These are phyloP conservation scores for Hypoxylon lienhwacheense DNA, from an alignment of 495 filamentous ascomycete genomes.

Conservation along the genomic window DNA sequence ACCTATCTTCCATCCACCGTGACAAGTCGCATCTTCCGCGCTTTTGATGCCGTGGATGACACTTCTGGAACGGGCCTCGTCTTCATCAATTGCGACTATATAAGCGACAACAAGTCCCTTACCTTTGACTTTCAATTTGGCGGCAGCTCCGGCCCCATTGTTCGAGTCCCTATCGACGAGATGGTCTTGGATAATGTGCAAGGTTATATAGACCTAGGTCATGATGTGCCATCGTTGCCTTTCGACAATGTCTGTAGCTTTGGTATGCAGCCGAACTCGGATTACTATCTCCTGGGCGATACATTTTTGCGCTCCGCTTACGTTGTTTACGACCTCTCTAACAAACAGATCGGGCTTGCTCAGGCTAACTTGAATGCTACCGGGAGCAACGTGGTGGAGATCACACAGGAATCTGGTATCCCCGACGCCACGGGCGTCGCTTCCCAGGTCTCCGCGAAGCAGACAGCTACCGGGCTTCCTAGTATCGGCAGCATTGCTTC, in stretches of 20 bases:
- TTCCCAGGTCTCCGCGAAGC: constrained; percentile 22
- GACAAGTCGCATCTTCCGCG: constrained; percentile 56
- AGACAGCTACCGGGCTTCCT: constrained; percentile 20
- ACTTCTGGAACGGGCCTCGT: constrained; percentile 47
- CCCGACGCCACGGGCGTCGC: constrained; percentile 46
- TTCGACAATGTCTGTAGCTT: constrained; percentile 46
- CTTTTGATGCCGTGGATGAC: constrained; percentile 57
- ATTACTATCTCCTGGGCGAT: constrained; percentile 64
- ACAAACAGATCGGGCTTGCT: constrained; percentile 82
- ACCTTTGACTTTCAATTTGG: constrained; percentile 65
- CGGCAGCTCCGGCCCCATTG: constrained; percentile 52
- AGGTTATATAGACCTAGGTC: constrained; percentile 29
- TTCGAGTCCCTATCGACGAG: constrained; percentile 72
- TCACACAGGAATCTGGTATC: constrained; percentile 43
- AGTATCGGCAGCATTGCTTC: neutral
- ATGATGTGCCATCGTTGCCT: constrained; percentile 32
- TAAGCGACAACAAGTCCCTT: constrained; percentile 59
- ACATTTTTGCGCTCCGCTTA: constrained; percentile 93
- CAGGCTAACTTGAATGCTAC: constrained; percentile 82
- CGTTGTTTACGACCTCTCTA: constrained; percentile 86
- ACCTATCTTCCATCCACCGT: constrained; percentile 76
- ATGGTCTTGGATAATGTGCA: constrained; percentile 64
- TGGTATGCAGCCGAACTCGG: constrained; percentile 41
- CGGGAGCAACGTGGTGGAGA: constrained; percentile 50
- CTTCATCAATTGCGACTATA: constrained; percentile 51